Evolutionary conservation across 1,284 basidiomycete species (phyloP), one percentile per base, ranked within the genome.

Genomic region (Cutaneotrichosporon sp.): DNA sequence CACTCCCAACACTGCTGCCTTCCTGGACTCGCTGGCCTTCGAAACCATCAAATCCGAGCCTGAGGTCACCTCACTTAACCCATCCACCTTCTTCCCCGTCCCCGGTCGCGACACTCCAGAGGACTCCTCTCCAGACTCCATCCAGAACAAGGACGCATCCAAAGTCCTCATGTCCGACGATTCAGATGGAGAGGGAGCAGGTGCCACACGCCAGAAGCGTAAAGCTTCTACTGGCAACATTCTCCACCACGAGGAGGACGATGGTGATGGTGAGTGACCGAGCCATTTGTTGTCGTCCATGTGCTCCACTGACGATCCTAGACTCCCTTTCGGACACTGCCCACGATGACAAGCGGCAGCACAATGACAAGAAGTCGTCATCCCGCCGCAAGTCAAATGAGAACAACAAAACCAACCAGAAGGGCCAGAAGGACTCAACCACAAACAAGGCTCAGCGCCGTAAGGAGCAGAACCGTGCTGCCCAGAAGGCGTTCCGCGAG

Each of bases 401-500:
- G 6, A 43, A 41, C 10, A 59, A 55, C 24, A 64, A 47, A 46
- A 32, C 34, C 27, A 43, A 45, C 35, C 19, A 51, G 10, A 51
- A 45, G 17, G 52, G 53, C 26, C 12, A 31, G 16, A 51, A 53
- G 38, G 50, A 49, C 5, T 31, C 51, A 2, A 41, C 49, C 26
- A 55, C 52, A 47, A 65, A 52, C 35, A 74, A 74, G 55, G 70
- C 72, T 5, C 65, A 67, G 29, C 65, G 68, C 35, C 61, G 75
- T 26, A 76, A 76, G 63, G 75, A 76, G 51, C 75, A 76, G 61
- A 76, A 76, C 51, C 61, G 76, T 24, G 70, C 71, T 1, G 76
- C 76, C 2, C 76, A 77, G 59, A 73, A 75, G 54, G 75, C 74
- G 0, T 77, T 77, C 65, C 57, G 76, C 14, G 75, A 77, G 55